Evolutionary conservation across 352 stramenopile species (phyloP).

Genomic region (Globisporangium emineosum): DNA sequence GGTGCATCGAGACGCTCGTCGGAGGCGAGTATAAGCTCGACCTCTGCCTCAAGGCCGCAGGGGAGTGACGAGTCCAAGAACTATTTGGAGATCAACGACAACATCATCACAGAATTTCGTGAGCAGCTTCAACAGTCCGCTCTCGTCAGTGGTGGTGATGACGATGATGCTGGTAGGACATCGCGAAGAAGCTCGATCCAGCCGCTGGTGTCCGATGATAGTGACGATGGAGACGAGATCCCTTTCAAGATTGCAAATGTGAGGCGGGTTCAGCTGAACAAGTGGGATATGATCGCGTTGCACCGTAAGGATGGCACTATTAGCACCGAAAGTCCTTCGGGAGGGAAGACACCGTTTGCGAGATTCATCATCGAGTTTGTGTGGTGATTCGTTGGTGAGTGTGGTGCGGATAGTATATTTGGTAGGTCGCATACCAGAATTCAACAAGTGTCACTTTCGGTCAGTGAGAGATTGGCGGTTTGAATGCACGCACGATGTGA

Average conservation of each 20-base stretch:
- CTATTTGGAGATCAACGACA: constrained; percentile 9
- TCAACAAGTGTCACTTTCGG: not conserved
- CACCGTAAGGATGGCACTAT: not conserved
- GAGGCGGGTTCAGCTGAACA: not conserved
- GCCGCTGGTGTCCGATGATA: not conserved
- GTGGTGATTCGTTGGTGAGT: not conserved
- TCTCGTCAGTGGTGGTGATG: not conserved
- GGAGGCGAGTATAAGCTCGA: not conserved
- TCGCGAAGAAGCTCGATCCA: not conserved
- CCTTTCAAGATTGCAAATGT: constrained; percentile 6
- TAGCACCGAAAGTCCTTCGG: not conserved
- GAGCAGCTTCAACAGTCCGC: not conserved
- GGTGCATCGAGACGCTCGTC: constrained; percentile 8
- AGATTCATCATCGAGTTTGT: constrained; percentile 7
- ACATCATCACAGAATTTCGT: not conserved
- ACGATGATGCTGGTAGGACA: no score
- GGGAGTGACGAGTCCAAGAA: constrained; percentile 4
- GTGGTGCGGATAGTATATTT: not conserved
- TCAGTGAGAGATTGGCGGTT: not conserved
- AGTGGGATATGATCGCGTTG: constrained; percentile 10
- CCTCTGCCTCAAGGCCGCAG: constrained; percentile 3
- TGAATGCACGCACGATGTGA: not conserved
- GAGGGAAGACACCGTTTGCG: constrained; percentile 6
- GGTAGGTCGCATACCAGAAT: not conserved
- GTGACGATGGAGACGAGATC: not conserved